phyloP scores from a whole-genome alignment of 1,284 basidiomycete genomes.

The Microstroma glucosiphilum region DNA sequence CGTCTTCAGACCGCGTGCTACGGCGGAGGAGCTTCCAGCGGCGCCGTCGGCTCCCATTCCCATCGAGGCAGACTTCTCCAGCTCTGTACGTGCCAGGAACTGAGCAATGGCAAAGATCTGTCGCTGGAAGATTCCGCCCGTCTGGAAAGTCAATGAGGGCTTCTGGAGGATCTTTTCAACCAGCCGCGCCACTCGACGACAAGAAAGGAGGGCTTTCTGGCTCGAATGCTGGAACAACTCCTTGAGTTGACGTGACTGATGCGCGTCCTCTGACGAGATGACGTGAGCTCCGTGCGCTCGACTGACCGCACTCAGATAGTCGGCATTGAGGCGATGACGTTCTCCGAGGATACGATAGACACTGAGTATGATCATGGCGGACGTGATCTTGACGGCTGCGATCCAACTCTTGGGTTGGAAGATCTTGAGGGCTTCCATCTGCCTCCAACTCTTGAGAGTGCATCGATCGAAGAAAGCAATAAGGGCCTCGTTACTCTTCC shows the following conservation, averaged over 20 bases:
- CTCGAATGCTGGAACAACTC: conserved; percentile 29
- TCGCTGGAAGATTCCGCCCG: conserved; percentile 28
- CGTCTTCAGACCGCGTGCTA: neutral
- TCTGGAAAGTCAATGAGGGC: conserved; percentile 28
- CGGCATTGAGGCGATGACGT: conserved; percentile 24
- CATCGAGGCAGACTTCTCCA: conserved; percentile 6
- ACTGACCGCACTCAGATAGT: conserved; percentile 23
- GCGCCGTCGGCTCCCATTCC: neutral
- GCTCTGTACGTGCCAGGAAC: conserved; percentile 27
- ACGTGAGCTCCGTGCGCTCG: neutral
- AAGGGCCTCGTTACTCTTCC: conserved; percentile 40
- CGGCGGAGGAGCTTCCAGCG: neutral
- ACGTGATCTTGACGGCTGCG: conserved; percentile 31
- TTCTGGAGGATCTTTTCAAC: conserved; percentile 28
- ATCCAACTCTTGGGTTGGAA: conserved; percentile 39
- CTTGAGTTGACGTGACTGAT: conserved; percentile 18
- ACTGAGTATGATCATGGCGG: conserved; percentile 29
- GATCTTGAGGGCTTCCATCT: conserved; percentile 34
- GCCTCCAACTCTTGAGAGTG: conserved; percentile 25
- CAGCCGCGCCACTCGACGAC: conserved; percentile 29
- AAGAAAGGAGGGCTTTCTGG: conserved; percentile 27
- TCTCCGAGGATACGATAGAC: conserved; percentile 35
- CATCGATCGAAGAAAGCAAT: conserved; percentile 43
- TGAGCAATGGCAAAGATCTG: conserved; percentile 36
- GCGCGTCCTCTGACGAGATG: conserved; percentile 7